Evolutionary conservation across 73 alveolate genomes (phyloP).

Genomic region (Paramecium biaurelia): DNA sequence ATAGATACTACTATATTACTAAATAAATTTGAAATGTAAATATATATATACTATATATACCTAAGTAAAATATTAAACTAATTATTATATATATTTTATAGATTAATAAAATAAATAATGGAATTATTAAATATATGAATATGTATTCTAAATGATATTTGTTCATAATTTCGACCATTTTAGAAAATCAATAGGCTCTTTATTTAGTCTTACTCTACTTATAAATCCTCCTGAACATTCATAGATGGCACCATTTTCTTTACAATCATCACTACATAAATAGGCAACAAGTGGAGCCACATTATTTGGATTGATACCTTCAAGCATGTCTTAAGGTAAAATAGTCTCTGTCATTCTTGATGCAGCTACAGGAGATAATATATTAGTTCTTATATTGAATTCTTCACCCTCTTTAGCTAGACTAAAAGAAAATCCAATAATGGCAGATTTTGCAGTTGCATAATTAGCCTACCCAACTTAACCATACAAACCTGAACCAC

Average conservation of each 20-base stretch:
- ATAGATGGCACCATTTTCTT: slow-evolving; percentile 57
- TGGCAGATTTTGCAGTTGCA: slow-evolving; percentile 86
- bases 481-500: slow-evolving; percentile 93
- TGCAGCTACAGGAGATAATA: slow-evolving; percentile 88
- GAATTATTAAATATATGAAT: neutral
- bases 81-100: too few species aligned
- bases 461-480: slow-evolving; percentile 90
- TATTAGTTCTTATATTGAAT: slow-evolving; percentile 81
- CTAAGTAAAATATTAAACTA: neutral
- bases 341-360: slow-evolving; percentile 86
- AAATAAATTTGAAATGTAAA: too few species aligned
- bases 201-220: slow-evolving; percentile 31
- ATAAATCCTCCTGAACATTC: slow-evolving; percentile 61
- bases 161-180: neutral
- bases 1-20: too few species aligned
- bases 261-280: slow-evolving; percentile 59
- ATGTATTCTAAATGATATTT: neutral
- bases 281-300: slow-evolving; percentile 78
- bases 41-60: too few species aligned
- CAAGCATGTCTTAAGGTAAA: slow-evolving; percentile 70
- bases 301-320: slow-evolving; percentile 71
- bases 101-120: too few species aligned
- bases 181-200: neutral
- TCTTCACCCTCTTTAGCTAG: slow-evolving; percentile 92
- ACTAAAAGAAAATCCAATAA: slow-evolving; percentile 88